phyloP scores from a whole-genome alignment of 1,284 basidiomycete species.

The Mycena sp. region DNA sequence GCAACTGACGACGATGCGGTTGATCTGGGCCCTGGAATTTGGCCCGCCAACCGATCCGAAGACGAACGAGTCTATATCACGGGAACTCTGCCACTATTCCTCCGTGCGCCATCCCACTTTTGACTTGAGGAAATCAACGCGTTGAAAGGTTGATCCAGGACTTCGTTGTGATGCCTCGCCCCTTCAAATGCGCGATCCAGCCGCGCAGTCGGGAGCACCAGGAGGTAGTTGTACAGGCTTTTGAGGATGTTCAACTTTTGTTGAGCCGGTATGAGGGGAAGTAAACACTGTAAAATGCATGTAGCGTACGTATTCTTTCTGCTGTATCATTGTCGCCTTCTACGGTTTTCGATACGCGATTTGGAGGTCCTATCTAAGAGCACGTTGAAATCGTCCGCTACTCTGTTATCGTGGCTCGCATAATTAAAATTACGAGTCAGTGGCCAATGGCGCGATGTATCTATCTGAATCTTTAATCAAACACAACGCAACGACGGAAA shows the following conservation, averaged over 20 bases:
- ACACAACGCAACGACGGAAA: constrained; percentile 12
- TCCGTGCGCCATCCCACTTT: neutral
- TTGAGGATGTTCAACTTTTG: neutral
- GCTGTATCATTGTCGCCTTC: no score
- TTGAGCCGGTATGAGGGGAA: neutral
- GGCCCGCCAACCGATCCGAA: neutral
- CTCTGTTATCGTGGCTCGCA: no score
- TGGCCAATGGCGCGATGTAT: neutral
- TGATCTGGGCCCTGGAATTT: constrained; percentile 11
- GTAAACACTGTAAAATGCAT: no score
- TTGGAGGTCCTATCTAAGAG: no score
- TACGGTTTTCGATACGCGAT: no score
- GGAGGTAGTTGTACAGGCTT: neutral
- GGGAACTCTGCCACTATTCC: constrained; percentile 8
- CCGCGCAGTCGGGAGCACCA: neutral
- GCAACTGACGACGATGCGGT: constrained; percentile 16
- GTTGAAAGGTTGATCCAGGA: neutral
- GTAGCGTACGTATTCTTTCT: no score
- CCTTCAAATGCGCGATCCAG: constrained; percentile 5
- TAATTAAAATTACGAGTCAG: no score
- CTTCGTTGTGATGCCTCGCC: constrained; percentile 8
- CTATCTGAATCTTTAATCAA: constrained; percentile 7
- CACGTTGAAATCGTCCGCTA: no score
- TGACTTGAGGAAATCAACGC: neutral
- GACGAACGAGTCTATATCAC: neutral